Evolutionary conservation across 176 grass and related monocot genomes (phyloP).

Genomic region (Poa pratensis): DNA sequence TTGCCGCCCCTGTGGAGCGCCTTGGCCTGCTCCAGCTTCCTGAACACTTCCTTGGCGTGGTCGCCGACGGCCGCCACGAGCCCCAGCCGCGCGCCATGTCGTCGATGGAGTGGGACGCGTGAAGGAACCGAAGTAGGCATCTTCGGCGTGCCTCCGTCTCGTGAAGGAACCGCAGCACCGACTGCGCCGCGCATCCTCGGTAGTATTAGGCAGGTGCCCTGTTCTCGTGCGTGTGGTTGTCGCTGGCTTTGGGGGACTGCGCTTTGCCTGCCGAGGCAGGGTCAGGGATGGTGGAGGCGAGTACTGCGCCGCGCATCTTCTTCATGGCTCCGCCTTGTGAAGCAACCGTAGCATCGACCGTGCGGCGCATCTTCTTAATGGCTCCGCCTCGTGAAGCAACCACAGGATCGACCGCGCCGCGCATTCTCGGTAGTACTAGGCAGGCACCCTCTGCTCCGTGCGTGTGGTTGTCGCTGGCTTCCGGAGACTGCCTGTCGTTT

Average conservation of each 20-base stretch:
- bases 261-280: background rate
- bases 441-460: too few relatives aligned
- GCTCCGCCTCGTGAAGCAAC: background rate
- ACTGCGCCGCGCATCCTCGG: constrained; percentile 18
- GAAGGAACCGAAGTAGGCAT: background rate
- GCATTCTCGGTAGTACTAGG: constrained; percentile 10
- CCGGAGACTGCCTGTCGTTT: too few relatives aligned
- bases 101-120: constrained; percentile 14
- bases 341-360: too few relatives aligned
- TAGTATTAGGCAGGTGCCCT: background rate
- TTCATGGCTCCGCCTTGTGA: background rate
- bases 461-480: too few relatives aligned
- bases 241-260: background rate
- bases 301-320: background rate
- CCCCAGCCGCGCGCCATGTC: constrained; percentile 34
- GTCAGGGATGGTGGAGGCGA: background rate
- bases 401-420: background rate
- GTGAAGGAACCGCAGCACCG: background rate
- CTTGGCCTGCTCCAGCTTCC: constrained; percentile 29
- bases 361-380: background rate
- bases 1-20: constrained; percentile 10
- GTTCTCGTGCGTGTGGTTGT: background rate
- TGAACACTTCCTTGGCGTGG: constrained; percentile 32
- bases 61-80: background rate
- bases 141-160: background rate